Evolutionary conservation across 73 alveolate genomes (phyloP).

Genomic region (Uronychia setigera): DNA sequence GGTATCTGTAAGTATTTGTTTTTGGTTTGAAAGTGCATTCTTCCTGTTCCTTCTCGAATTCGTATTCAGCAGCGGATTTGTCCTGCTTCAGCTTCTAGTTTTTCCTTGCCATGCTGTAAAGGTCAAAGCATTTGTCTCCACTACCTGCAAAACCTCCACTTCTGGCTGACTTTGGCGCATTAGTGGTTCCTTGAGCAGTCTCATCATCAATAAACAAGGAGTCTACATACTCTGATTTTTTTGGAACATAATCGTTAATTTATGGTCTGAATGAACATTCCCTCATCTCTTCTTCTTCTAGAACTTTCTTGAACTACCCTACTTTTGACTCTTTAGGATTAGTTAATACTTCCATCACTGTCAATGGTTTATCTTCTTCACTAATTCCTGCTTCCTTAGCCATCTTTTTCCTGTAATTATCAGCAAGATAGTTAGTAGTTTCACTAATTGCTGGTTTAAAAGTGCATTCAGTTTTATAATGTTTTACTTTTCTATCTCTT

Average conservation of each 20-base stretch:
- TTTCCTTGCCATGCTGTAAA: conserved; percentile 36
- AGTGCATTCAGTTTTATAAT: conserved; percentile 35
- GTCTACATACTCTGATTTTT: background rate
- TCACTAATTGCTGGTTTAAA: conserved; percentile 44
- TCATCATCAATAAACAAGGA: background rate
- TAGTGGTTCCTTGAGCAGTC: background rate
- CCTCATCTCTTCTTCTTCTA: conserved; percentile 14
- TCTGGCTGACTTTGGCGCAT: background rate
- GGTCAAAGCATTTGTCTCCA: conserved; percentile 62
- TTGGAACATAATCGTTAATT: conserved; percentile 7
- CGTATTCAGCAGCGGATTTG: conserved; percentile 48
- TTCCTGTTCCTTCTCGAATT: conserved; percentile 42
- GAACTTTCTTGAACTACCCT: conserved; percentile 24
- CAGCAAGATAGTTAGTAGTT: conserved; percentile 44
- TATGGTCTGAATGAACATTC: conserved; percentile 40
- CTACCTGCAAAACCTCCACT: conserved; percentile 3
- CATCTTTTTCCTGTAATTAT: conserved; percentile 33
- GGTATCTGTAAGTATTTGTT: background rate
- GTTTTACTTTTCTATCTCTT: conserved; percentile 7
- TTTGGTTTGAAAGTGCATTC: conserved; percentile 63
- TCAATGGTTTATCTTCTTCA: conserved; percentile 24
- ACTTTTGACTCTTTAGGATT: conserved; percentile 33
- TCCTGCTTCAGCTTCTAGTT: conserved; percentile 26
- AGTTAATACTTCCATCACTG: conserved; percentile 6
- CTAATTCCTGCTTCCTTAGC: conserved; percentile 15